Base-by-base conservation (phyloP, 2,329 filamentous ascomycete species). In the Zelopaecilomyces penicillatus region DNA sequence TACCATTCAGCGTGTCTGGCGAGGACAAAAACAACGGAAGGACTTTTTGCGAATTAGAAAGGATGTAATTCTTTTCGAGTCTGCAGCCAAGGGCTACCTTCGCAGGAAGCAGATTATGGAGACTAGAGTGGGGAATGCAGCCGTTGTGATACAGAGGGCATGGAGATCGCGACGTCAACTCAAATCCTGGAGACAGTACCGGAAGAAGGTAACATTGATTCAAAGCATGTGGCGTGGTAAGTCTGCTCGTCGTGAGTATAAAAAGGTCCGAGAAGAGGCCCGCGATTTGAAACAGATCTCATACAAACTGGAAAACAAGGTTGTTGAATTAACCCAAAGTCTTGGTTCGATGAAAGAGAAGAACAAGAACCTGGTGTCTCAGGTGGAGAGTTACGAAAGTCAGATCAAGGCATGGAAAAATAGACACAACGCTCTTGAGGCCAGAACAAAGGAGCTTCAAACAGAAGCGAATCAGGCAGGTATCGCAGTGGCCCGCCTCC, bases 261-360 rank as follows among this genome's bases (percentile, higher is more conserved):
- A 95, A 79, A 81, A 74, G 56, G 71, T 95, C 50, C 87, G 93
- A 54, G 90, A 96, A 67, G 93, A 98, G 68, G 93, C 93, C 53
- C 86, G 93, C 61, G 94, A 98, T 71, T 79, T 98, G 64, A 97
- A 97, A 75, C 91, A 97, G 67, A 98, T 98, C 56, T 97, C 93
- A 3, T 98, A 98, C 75, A 97, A 95, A 74, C 74, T 98, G 57
- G 93, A 98, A 67, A 97, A 98, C 77, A 98, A 98, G 80, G 93
- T 98, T 51, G 88, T 98, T 51, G 93, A 98, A 70, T 78, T 98
- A 59, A 98, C 93, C 1, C 93, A 98, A 65, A 87, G 85, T 41
- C 69, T 98, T 56, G 90, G 93, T 53, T 83, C 88, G 7, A 85
- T 95, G 76, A 95, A 95, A 72, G 80, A 83, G 51, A 87, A 95